phyloP scores from a whole-genome alignment of 805 yeast species.

The Candida xyloterini region DNA sequence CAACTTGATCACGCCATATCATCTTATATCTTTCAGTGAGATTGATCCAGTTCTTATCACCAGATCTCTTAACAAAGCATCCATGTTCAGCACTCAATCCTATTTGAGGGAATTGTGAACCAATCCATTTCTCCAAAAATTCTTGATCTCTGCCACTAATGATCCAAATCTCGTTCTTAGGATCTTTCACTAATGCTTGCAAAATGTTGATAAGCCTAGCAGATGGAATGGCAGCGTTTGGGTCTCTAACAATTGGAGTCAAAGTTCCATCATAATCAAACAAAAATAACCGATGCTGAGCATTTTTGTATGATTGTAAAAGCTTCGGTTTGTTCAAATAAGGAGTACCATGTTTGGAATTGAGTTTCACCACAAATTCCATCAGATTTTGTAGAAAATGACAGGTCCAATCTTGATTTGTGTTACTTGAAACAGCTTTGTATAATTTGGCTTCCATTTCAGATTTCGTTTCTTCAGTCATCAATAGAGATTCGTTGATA shows the following conservation, averaged over 20 bases:
- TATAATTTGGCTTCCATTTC: constrained; percentile 54
- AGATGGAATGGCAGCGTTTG: constrained; percentile 97
- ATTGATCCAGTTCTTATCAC: constrained; percentile 70
- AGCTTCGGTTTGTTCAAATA: constrained; percentile 72
- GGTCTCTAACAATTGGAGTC: constrained; percentile 94
- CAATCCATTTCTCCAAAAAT: constrained; percentile 87
- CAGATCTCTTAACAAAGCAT: constrained; percentile 81
- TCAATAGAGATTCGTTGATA: constrained; percentile 62
- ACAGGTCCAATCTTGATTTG: constrained; percentile 79
- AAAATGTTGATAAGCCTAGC: constrained; percentile 61
- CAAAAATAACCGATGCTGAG: constrained; percentile 72
- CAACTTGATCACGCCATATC: constrained; percentile 91
- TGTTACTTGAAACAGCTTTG: constrained; percentile 60
- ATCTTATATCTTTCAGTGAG: constrained; percentile 79
- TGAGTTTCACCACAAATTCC: constrained; percentile 32
- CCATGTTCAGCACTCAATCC: constrained; percentile 98
- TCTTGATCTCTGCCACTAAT: constrained; percentile 93
- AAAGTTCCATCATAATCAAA: constrained; percentile 98
- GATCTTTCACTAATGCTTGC: constrained; percentile 63
- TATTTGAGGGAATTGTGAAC: constrained; percentile 54
- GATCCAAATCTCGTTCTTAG: constrained; percentile 86
- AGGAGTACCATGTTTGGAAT: constrained; percentile 64
- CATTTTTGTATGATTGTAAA: constrained; percentile 52
- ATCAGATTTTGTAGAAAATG: constrained; percentile 48
- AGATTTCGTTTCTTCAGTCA: constrained; percentile 46